Base-by-base conservation (phyloP, 805 yeast species). In the Pichia californica region DNA sequence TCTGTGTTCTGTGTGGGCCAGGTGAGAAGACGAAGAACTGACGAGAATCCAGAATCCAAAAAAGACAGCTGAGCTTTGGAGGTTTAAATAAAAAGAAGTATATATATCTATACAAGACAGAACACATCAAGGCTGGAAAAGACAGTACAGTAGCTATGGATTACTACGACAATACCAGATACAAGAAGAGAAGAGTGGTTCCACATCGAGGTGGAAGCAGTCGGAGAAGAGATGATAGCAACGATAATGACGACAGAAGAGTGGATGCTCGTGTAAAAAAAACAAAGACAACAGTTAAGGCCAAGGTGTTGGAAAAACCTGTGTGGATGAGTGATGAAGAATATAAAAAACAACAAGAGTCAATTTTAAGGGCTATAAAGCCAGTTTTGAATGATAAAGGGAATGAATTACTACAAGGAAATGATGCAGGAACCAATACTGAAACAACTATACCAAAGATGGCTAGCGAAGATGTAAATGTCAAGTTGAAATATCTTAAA, bases 291-390 rank as follows among this genome's bases (percentile, higher is more conserved):
- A 7, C 15, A 15, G 7, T n/a, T 18, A 15, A 19, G 16, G 32
- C 11, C 7, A 35, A 26, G 35, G 34, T 15, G n/a, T 29, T 30
- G 26, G 39, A 36, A 9, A 62, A 53, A 36, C 68, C 68, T 3
- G 55, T 55, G 1, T 64, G 68, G 68, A 61, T 64, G 61, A 52
- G 60, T 4, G 61, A 59, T 7, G 62, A 54, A 10, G 50, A 61
- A 10, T 53, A 46, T 34, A 36, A 54, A 27, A 46, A 47, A 34
- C 59, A 55, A 36, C 43, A 54, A 40, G 43, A 49, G 31, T 43
- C 58, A 2, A 18, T 58, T 20, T 38, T 37, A 14, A 38, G 42
- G 7, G 45, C 44, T 14, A 39, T 53, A 10, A 30, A 38, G 13
- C 31, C 30, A 8, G 20, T 8, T 3, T 13, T n/a, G 15, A 37